A percentile compares a stretch with the other conserved stretches of the same genome.
These are phyloP conservation scores for Volutella citrinella DNA, from an alignment of 2,329 filamentous ascomycete genomes.

Conservation along the genomic window DNA sequence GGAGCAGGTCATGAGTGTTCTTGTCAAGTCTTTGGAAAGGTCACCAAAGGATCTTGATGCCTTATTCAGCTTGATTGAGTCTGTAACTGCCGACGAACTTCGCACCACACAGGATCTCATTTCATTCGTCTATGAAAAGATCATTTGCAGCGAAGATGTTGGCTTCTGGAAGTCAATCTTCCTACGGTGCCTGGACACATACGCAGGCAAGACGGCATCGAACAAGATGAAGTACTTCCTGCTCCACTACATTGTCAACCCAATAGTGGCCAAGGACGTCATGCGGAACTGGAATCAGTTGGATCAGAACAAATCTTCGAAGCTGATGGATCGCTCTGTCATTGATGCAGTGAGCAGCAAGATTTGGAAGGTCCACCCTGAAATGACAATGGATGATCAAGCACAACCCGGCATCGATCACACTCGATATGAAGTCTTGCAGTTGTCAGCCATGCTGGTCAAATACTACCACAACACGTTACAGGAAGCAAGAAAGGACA, in stretches of 20 bases:
- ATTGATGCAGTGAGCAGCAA: constrained; percentile 89
- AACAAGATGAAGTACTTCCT: constrained; percentile 93
- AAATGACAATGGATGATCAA: constrained; percentile 79
- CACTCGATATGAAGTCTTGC: constrained; percentile 91
- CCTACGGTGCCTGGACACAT: constrained; percentile 82
- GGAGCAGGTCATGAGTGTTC: constrained; percentile 81
- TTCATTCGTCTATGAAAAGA: constrained; percentile 77
- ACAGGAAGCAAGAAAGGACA: constrained; percentile 86
- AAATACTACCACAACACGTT: constrained; percentile 90
- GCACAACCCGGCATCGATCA: constrained; percentile 88
- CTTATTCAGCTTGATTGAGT: constrained; percentile 80
- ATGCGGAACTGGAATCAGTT: constrained; percentile 73
- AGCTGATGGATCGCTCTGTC: constrained; percentile 80
- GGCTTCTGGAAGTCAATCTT: constrained; percentile 83
- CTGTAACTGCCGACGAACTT: constrained; percentile 78
- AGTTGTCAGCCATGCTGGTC: constrained; percentile 89
- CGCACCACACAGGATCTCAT: constrained; percentile 73
- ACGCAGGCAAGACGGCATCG: constrained; percentile 71
- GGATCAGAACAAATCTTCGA: constrained; percentile 56
- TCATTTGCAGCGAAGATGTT: constrained; percentile 80
- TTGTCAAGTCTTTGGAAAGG: constrained; percentile 75
- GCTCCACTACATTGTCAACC: constrained; percentile 89
- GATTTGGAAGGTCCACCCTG: constrained; percentile 87
- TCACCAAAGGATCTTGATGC: constrained; percentile 76
- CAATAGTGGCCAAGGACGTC: constrained; percentile 93